Evolutionary conservation across 2,329 filamentous ascomycete genomes (phyloP), one percentile per base, ranked within the genome.

Genomic region (Reticulascus tulasneorum): DNA sequence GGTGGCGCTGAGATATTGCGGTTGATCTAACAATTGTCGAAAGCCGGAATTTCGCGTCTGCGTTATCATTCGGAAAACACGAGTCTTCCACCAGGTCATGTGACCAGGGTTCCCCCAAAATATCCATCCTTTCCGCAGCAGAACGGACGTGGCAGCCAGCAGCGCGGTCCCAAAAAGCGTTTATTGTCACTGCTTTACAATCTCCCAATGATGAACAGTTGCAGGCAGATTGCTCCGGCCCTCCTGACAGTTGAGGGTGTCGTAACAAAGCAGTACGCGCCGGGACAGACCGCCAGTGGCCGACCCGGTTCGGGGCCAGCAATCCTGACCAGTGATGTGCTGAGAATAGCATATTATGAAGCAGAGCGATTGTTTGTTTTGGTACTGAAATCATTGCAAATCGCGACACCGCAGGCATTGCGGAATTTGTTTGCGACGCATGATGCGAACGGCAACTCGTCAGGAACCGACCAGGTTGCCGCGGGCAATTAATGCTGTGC

Each of bases 321-420:
- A n/a, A n/a, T n/a, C n/a, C n/a, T n/a, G n/a, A n/a, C n/a, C n/a
- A n/a, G n/a, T n/a, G n/a, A n/a, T n/a, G n/a, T n/a, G n/a, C n/a
- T n/a, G n/a, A n/a, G n/a, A n/a, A n/a, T n/a, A n/a, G n/a, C n/a
- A n/a, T n/a, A n/a, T n/a, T n/a, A n/a, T 29, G 25, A 38, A 41
- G 35, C 38, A 25, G 25, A 22, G 19, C 11, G 16, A 32, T 40
- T 42, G 37, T 42, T 42, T 42, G 16, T 42, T 40, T 42, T 35
- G 36, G 37, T 20, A 11, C 28, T 12, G 25, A 13, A 9, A 21
- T 18, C 25, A 29, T 29, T 40, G 40, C 37, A 33, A 33, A 28
- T 42, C 32, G 21, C 29, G 13, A 23, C 15, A 29, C 32, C 11
- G 32, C 28, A 22, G 26, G 18, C 18, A 18, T 29, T 21, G 21